Percentiles rank a stretch among this genome's conserved stretches.
These are phyloP conservation scores for Naematelia aurantialba DNA, from an alignment of 768 basidiomycete genomes.

Conservation along the genomic window DNA sequence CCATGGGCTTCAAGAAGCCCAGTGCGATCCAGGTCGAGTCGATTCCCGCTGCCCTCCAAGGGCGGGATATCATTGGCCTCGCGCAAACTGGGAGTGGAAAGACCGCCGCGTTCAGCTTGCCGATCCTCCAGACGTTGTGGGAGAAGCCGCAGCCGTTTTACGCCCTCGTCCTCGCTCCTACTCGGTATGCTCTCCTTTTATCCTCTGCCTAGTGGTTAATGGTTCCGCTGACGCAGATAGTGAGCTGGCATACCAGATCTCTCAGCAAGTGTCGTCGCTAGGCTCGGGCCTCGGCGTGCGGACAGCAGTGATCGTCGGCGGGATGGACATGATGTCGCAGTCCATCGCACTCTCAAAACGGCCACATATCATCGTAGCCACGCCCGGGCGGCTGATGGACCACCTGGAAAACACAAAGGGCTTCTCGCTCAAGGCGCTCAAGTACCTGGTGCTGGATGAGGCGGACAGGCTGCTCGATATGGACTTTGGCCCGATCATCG, in stretches of 20 bases:
- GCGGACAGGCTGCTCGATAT: constrained; percentile 92
- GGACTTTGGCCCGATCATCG: constrained; percentile 92
- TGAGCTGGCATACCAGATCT: constrained; percentile 95
- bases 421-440: constrained; percentile 76
- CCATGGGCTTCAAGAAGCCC: constrained; percentile 75
- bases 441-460: constrained; percentile 95
- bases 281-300: constrained; percentile 91
- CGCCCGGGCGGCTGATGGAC: constrained; percentile 86
- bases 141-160: constrained; percentile 83
- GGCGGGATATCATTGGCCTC: constrained; percentile 96
- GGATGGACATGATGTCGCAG: constrained; percentile 85
- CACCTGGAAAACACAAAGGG: constrained; percentile 98
- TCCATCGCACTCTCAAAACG: constrained; percentile 86
- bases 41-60: constrained; percentile 82
- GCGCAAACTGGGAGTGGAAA: constrained; percentile 97
- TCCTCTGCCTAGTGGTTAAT: too few species aligned
- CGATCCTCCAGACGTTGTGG: constrained; percentile 94
- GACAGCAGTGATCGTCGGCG: constrained; percentile 88
- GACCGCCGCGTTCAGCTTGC: constrained; percentile 93
- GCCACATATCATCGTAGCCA: constrained; percentile 92
- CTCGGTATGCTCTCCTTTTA: constrained; percentile 55
- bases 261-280: constrained; percentile 89
- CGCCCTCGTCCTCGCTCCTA: constrained; percentile 89
- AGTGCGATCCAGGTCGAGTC: constrained; percentile 84
- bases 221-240: constrained; percentile 51